Conservation (phyloP, 768 basidiomycete species). For the Lactarius trivialis region DNA sequence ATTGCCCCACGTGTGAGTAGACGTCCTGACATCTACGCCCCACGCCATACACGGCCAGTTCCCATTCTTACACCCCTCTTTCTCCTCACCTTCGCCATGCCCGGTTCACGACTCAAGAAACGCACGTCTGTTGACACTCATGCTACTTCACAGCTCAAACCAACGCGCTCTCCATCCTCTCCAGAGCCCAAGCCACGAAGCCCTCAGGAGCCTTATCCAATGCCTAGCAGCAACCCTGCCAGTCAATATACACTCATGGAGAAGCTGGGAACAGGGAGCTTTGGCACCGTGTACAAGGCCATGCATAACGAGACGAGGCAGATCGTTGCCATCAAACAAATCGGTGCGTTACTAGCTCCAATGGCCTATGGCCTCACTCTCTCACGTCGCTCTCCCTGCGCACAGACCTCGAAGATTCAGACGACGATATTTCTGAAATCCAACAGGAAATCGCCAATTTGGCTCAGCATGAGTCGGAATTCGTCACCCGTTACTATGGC, state of each 20-base stretch:
- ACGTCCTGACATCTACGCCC: neutral
- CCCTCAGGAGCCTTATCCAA: constrained; percentile 54
- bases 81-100: constrained; percentile 10
- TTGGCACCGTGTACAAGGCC: constrained; percentile 96
- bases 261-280: constrained; percentile 96
- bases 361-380: neutral
- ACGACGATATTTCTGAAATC: constrained; percentile 98
- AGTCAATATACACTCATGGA: constrained; percentile 89
- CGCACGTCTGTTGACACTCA: constrained; percentile 18
- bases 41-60: constrained; percentile 3
- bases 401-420: constrained; percentile 91
- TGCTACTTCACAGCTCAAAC: constrained; percentile 35
- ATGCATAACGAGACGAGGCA: constrained; percentile 91
- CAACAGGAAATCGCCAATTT: constrained; percentile 97
- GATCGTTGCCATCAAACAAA: constrained; percentile 97
- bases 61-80: neutral
- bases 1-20: constrained; percentile 12
- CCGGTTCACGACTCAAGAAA: constrained; percentile 14
- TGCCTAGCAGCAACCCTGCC: constrained; percentile 74
- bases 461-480: constrained; percentile 92
- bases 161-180: constrained; percentile 44
- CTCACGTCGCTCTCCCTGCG: neutral
- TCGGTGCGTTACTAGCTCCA: constrained; percentile 51
- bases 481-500: constrained; percentile 93
- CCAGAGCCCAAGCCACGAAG: constrained; percentile 39